A percentile compares a stretch with the other conserved stretches of the same genome.
Conservation (phyloP, 2,329 filamentous ascomycete genomes). For the Torrubiellomyces zombiae region DNA sequence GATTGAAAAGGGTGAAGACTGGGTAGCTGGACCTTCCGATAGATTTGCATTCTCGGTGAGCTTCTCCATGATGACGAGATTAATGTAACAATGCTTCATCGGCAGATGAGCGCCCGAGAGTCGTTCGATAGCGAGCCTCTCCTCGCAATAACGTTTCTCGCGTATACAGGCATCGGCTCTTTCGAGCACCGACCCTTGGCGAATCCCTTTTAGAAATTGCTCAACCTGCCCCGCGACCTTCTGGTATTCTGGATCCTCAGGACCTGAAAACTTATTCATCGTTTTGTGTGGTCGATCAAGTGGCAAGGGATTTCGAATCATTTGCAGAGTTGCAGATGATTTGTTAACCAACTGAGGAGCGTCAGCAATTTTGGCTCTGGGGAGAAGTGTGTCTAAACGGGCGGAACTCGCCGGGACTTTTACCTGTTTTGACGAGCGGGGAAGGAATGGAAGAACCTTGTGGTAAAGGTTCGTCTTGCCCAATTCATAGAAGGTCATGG, state of each 20-base stretch:
- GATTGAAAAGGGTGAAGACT: conserved; percentile 12
- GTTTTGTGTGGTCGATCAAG: conserved; percentile 9
- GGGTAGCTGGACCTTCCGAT: conserved; percentile 1
- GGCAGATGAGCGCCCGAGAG: conserved; percentile 16
- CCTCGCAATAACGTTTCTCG: conserved; percentile 8
- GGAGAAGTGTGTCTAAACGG: conserved; percentile 1
- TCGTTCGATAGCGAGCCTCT: conserved; percentile 15
- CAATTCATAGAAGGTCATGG: conserved; percentile 10
- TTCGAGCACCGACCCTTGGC: conserved; percentile 5
- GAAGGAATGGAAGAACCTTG: conserved; percentile 7
- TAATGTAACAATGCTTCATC: conserved; percentile 22
- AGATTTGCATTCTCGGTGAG: conserved; percentile 1
- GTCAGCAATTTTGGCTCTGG: background rate
- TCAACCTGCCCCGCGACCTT: conserved; percentile 7
- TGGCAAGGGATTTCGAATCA: conserved; percentile 8
- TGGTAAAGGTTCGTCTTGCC: conserved; percentile 7
- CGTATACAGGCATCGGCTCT: conserved; percentile 8
- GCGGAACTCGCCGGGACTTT: conserved; percentile 1
- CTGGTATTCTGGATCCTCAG: conserved; percentile 6
- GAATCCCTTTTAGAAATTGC: conserved; percentile 6
- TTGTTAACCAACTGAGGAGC: conserved; percentile 9
- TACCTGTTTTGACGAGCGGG: conserved; percentile 6
- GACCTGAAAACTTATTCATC: conserved; percentile 12
- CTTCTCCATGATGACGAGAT: conserved; percentile 19
- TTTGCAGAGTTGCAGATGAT: conserved; percentile 10